Percentiles rank a stretch among this genome's conserved stretches.
These are phyloP conservation scores for Funneliformis caledonium DNA, from an alignment of 371 early-diverging fungal genomes.

Conservation along the genomic window DNA sequence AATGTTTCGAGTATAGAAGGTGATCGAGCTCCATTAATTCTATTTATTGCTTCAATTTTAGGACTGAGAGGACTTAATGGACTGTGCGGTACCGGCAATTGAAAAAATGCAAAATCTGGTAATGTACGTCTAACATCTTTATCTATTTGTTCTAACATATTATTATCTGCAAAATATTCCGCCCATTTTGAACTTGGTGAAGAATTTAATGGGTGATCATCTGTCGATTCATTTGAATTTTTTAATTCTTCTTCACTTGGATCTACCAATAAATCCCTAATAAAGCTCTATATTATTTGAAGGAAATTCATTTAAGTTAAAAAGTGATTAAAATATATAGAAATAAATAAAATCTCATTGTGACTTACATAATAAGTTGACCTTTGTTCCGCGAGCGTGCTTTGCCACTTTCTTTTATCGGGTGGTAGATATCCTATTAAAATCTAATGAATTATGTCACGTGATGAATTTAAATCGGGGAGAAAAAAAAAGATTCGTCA, in stretches of 20 bases:
- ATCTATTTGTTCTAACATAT: conserved; percentile 78
- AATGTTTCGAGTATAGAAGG: conserved; percentile 19
- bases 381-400: conserved; percentile 56
- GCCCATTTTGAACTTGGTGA: conserved; percentile 58
- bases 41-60: conserved; percentile 7
- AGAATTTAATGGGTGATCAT: conserved; percentile 49
- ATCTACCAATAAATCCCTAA: conserved; percentile 60
- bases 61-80: conserved; percentile 58
- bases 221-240: conserved; percentile 38
- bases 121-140: conserved; percentile 83
- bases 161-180: conserved; percentile 61
- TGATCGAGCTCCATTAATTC: conserved; percentile 35
- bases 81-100: conserved; percentile 61
- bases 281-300: conserved; percentile 51
- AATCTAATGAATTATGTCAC: conserved; percentile 44
- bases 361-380: conserved; percentile 63
- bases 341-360: background rate
- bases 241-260: conserved; percentile 50
- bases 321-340: background rate
- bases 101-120: conserved; percentile 85
- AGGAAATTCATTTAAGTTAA: background rate
- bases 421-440: conserved; percentile 76
- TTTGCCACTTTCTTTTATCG: conserved; percentile 72
- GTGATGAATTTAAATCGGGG: background rate
- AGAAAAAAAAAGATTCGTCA: background rate